These are phyloP conservation scores for Nicotiana obtusifolia DNA, from an alignment of 257 asterid genomes.

Conservation along the genomic window DNA sequence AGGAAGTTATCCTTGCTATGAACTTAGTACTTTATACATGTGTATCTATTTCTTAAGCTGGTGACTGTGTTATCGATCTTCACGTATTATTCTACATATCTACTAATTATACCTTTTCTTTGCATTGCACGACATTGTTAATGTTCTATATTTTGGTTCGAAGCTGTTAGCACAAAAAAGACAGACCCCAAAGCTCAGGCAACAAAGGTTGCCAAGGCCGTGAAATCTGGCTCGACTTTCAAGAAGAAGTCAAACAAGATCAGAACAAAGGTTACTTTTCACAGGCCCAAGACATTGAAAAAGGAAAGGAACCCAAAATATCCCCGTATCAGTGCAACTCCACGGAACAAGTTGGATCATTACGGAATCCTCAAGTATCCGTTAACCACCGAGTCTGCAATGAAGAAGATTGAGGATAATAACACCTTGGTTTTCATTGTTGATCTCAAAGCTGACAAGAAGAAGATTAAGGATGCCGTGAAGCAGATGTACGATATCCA, in stretches of 20 bases:
- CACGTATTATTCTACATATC: neutral
- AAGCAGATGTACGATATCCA: conserved; percentile 29
- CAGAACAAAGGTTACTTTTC: conserved; percentile 25
- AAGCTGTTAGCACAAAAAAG: conserved; percentile 20
- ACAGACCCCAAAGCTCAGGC: conserved; percentile 25
- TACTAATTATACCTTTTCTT: neutral
- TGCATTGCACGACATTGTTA: neutral
- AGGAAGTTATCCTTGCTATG: neutral
- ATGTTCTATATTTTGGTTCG: neutral
- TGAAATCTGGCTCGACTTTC: conserved; percentile 18
- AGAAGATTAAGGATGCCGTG: conserved; percentile 22
- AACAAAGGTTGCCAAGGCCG: conserved; percentile 21
- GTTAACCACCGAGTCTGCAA: conserved; percentile 25
- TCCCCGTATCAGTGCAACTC: conserved; percentile 24
- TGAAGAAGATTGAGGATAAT: conserved; percentile 31
- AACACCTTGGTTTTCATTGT: conserved; percentile 27
- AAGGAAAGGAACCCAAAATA: conserved; percentile 27
- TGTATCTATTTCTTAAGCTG: neutral
- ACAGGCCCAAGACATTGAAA: conserved; percentile 23
- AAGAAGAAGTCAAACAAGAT: conserved; percentile 22
- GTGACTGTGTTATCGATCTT: neutral
- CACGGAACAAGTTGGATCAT: conserved; percentile 25
- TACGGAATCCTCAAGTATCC: conserved; percentile 25
- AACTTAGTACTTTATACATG: too few relatives aligned
- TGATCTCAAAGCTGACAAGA: conserved; percentile 27